These are phyloP conservation scores for Zygnema circumcarinatum DNA, from an alignment of 139 green algal species.

Conservation along the genomic window DNA sequence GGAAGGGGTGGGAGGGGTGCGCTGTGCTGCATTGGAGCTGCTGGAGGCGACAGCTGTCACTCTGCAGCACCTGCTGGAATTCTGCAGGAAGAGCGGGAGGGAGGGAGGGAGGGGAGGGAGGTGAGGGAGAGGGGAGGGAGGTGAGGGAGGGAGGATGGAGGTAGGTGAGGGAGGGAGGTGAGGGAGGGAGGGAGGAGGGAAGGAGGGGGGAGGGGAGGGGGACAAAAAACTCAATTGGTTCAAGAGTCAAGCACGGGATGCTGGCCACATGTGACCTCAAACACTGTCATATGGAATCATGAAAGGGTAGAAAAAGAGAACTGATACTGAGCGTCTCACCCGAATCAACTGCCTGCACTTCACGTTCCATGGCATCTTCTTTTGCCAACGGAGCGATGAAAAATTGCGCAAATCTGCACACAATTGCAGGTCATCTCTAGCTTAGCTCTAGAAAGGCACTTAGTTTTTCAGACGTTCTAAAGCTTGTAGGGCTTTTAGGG, in stretches of 20 bases:
- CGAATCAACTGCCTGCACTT: conserved; percentile 80
- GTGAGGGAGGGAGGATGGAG: not conserved
- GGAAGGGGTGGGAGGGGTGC: conserved; percentile 75
- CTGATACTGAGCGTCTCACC: conserved; percentile 33
- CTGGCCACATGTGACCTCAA: too few species aligned
- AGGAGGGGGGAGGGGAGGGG: too few species aligned
- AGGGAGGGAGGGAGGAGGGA: too few species aligned
- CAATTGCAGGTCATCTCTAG: not conserved
- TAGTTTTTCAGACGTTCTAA: not conserved
- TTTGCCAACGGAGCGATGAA: conserved; percentile 90
- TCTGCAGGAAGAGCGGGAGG: conserved; percentile 37
- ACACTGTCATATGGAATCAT: too few species aligned
- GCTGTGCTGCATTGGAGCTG: conserved; percentile 89
- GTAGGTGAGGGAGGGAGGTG: too few species aligned
- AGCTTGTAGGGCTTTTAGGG: not conserved
- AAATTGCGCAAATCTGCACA: conserved; percentile 89
- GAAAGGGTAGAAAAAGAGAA: too few species aligned
- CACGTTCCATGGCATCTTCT: conserved; percentile 82
- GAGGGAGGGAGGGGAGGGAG: not conserved
- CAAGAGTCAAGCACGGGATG: too few species aligned
- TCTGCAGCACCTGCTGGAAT: conserved; percentile 77
- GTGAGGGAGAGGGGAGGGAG: not conserved
- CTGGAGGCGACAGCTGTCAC: conserved; percentile 77
- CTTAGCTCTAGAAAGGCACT: not conserved
- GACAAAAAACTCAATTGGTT: too few species aligned